A percentile compares a stretch with the other conserved stretches of the same genome.
Evolutionary conservation across 2,329 filamentous ascomycete species (phyloP).

Genomic region (Trichoderma cornu-damae): DNA sequence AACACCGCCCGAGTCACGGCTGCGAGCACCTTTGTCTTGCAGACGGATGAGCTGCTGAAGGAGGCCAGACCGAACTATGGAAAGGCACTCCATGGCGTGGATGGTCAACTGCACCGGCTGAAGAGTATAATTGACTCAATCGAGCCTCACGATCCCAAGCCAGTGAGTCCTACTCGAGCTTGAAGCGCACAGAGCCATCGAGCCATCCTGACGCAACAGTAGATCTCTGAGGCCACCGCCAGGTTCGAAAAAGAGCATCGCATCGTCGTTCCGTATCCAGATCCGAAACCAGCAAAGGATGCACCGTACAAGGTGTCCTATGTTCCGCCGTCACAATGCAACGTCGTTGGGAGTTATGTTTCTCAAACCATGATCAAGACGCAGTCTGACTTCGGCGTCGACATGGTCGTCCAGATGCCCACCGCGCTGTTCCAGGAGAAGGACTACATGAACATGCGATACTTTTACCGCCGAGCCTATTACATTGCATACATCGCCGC

Average conservation of each 20-base stretch:
- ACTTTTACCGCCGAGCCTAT: constrained; percentile 91
- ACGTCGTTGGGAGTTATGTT: constrained; percentile 84
- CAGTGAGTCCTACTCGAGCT: constrained; percentile 37
- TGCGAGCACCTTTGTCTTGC: constrained; percentile 52
- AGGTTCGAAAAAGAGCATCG: constrained; percentile 62
- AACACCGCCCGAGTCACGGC: constrained; percentile 40
- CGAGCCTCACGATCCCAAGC: constrained; percentile 44
- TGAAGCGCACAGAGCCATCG: not conserved
- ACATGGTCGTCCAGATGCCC: constrained; percentile 87
- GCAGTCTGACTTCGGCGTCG: constrained; percentile 57
- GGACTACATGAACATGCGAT: constrained; percentile 87
- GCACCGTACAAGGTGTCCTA: constrained; percentile 79
- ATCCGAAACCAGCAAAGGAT: constrained; percentile 70
- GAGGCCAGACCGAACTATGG: constrained; percentile 50
- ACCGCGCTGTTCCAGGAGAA: constrained; percentile 78
- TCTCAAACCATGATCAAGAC: constrained; percentile 67
- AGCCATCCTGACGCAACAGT: not conserved
- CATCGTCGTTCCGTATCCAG: constrained; percentile 75
- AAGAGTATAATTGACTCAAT: constrained; percentile 51
- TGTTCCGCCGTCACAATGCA: constrained; percentile 68
- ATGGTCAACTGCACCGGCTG: constrained; percentile 46
- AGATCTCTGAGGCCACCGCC: constrained; percentile 65
- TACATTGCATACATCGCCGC: constrained; percentile 79
- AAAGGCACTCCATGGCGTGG: constrained; percentile 44
- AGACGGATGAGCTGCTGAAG: constrained; percentile 55